A percentile compares a stretch with the other conserved stretches of the same genome.
Evolutionary conservation across 2,329 filamentous ascomycete species (phyloP).

Genomic region (Microdochium bolleyi): DNA sequence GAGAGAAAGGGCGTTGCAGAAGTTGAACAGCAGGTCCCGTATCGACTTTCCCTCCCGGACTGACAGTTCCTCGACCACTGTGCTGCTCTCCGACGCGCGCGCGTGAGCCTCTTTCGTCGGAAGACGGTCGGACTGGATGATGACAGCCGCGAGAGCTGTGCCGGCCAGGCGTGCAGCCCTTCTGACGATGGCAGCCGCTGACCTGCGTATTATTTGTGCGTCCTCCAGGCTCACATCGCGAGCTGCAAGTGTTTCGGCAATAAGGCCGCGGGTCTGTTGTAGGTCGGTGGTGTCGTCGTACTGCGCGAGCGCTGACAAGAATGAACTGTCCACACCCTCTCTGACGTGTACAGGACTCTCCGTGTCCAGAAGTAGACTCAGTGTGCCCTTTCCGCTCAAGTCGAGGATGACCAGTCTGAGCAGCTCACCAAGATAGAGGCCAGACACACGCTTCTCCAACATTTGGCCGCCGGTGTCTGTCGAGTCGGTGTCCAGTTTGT

Average conservation of each 20-base stretch:
- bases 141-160: slow-evolving; percentile 54
- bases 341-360: slow-evolving; percentile 40
- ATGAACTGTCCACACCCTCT: slow-evolving; percentile 62
- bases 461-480: slow-evolving; percentile 71
- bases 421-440: slow-evolving; percentile 75
- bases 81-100: neutral
- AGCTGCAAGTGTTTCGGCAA: slow-evolving; percentile 30
- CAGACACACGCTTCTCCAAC: slow-evolving; percentile 77
- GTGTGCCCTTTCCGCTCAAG: slow-evolving; percentile 10
- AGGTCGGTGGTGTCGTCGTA: slow-evolving; percentile 41
- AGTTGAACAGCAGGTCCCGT: neutral
- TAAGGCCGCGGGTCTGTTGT: slow-evolving; percentile 35
- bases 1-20: neutral
- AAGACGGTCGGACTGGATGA: slow-evolving; percentile 50
- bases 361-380: slow-evolving; percentile 3
- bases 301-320: slow-evolving; percentile 55
- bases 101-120: neutral
- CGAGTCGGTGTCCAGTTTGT: slow-evolving; percentile 55
- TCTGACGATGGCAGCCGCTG: slow-evolving; percentile 56
- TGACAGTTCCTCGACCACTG: neutral
- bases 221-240: slow-evolving; percentile 38
- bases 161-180: slow-evolving; percentile 60
- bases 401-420: slow-evolving; percentile 55
- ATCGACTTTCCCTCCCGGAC: neutral
- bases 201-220: slow-evolving; percentile 51